These are phyloP conservation scores for Chenopodium formosanum DNA, from an alignment of 148 eudicot genomes.

Conservation along the genomic window DNA sequence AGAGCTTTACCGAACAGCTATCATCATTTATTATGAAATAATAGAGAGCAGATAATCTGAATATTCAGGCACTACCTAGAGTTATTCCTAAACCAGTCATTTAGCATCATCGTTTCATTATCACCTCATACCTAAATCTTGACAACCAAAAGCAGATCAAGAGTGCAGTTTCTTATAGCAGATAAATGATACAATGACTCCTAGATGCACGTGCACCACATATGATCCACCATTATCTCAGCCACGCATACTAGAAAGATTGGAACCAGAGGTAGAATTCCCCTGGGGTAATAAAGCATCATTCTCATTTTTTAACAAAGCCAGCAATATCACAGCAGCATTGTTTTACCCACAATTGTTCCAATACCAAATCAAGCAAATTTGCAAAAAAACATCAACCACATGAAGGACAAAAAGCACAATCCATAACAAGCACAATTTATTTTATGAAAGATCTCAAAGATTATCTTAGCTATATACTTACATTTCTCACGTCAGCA, in stretches of 20 bases:
- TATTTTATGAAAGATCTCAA: not conserved
- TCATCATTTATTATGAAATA: not conserved
- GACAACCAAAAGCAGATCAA: not conserved
- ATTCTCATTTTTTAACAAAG: not conserved
- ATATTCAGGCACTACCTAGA: not conserved
- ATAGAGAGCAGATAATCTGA: not conserved
- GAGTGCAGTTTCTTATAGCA: not conserved
- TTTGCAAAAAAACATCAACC: not conserved
- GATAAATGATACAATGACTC: not conserved
- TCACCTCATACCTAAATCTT: not conserved
- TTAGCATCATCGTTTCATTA: not conserved
- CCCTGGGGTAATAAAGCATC: not conserved
- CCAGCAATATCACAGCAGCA: not conserved
- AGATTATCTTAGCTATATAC: conserved; percentile 28
- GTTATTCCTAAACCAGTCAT: not conserved
- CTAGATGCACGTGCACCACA: not conserved
- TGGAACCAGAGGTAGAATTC: no score
- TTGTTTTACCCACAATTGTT: not conserved
- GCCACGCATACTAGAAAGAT: not conserved
- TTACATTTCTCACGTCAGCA: conserved; percentile 95
- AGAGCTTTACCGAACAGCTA: not conserved
- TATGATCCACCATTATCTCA: not conserved
- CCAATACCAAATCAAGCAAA: not conserved
- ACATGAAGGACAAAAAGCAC: conserved; percentile 4
- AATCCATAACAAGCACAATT: not conserved